Evolutionary conservation across 192 early-diverging fungal species (phyloP).

Genomic region (Neocallimastix lanati): DNA sequence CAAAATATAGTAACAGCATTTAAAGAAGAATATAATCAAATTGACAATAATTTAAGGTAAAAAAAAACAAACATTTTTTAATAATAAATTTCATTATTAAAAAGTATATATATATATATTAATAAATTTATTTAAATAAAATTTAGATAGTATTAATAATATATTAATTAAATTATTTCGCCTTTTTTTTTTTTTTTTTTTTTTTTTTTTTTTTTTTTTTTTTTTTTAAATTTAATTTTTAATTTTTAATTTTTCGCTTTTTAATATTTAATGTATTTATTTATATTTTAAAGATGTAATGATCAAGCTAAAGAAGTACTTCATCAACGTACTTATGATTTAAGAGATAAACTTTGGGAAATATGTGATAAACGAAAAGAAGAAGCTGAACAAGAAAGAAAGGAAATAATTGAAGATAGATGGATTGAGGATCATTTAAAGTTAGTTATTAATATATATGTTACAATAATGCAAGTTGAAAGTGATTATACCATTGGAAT

Average conservation of each 20-base stretch:
- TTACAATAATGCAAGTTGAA: constrained; percentile 36
- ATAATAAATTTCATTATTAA: not conserved
- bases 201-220: too few relatives aligned
- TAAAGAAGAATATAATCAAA: constrained; percentile 30
- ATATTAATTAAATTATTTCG: too few relatives aligned
- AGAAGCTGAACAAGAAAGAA: constrained; percentile 34
- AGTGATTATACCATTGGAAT: constrained; percentile 26
- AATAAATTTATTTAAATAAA: not conserved
- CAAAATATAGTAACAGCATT: constrained; percentile 31
- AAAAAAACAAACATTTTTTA: not conserved
- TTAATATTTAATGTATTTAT: not conserved
- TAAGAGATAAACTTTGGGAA: constrained; percentile 40
- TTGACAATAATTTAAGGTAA: constrained; percentile 37
- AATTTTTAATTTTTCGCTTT: constrained; percentile 3
- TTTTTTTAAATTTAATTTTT: not conserved
- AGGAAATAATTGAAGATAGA: constrained; percentile 28
- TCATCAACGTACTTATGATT: constrained; percentile 38
- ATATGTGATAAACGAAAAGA: constrained; percentile 32
- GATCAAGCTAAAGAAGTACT: constrained; percentile 36
- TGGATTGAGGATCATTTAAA: constrained; percentile 40
- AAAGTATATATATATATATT: not conserved
- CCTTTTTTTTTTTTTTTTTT: too few relatives aligned
- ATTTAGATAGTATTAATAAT: too few relatives aligned
- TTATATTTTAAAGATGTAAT: constrained; percentile 15
- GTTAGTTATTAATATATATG: constrained; percentile 26